Evolutionary conservation across 805 yeast species (phyloP).

Genomic region (Lachancea waltii): DNA sequence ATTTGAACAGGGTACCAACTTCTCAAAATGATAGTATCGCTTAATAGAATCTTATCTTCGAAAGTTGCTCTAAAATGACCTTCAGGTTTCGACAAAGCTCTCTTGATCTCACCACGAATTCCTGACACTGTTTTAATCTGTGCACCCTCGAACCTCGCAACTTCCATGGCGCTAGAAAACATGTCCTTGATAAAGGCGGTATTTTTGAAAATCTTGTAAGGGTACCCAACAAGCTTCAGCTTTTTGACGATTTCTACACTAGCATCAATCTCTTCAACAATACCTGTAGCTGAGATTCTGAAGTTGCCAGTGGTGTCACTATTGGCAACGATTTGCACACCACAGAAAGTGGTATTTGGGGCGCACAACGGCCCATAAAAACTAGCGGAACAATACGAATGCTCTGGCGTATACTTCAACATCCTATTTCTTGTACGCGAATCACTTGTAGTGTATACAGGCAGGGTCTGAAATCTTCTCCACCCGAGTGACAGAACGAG

Average conservation of each 20-base stretch:
- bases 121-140: slow-evolving; percentile 95
- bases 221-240: slow-evolving; percentile 89
- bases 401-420: slow-evolving; percentile 98
- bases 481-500: slow-evolving; percentile 90
- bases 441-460: slow-evolving; percentile 92
- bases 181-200: slow-evolving; percentile 96
- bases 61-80: slow-evolving; percentile 95
- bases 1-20: slow-evolving; percentile 96
- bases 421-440: slow-evolving; percentile 96
- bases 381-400: slow-evolving; percentile 90
- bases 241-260: slow-evolving; percentile 90
- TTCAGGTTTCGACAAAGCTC: slow-evolving; percentile 90
- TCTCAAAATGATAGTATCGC: slow-evolving; percentile 82
- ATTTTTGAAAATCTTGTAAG: slow-evolving; percentile 87
- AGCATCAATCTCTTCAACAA: slow-evolving; percentile 88
- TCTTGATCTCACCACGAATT: slow-evolving; percentile 92
- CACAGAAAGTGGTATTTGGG: slow-evolving; percentile 96
- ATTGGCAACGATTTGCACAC: slow-evolving; percentile 81
- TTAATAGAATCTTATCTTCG: slow-evolving; percentile 88
- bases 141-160: slow-evolving; percentile 97
- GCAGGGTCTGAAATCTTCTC: slow-evolving; percentile 97
- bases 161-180: slow-evolving; percentile 89
- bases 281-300: slow-evolving; percentile 94
- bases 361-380: slow-evolving; percentile 96
- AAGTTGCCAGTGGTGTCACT: slow-evolving; percentile 82